phyloP scores from a whole-genome alignment of 768 basidiomycete genomes.

The Boletellus ananiceps region DNA sequence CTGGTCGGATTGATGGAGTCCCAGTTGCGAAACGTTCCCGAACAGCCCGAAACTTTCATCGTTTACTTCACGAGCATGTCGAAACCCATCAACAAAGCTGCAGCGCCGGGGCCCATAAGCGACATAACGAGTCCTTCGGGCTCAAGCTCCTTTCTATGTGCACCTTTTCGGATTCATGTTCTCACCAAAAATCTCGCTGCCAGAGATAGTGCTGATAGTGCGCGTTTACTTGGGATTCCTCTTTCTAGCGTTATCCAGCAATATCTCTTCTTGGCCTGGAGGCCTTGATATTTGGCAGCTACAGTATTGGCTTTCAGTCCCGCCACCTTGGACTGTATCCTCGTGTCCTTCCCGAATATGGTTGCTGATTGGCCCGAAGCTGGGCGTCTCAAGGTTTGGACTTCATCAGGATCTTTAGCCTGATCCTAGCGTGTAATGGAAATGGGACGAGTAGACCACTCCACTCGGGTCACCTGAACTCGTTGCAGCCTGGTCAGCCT shows the following conservation, averaged over 20 bases:
- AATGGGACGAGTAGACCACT: background rate
- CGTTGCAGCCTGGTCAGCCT: too few relatives aligned
- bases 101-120: background rate
- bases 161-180: background rate
- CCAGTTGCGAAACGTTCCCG: too few relatives aligned
- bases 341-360: slow-evolving; percentile 9
- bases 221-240: slow-evolving; percentile 1
- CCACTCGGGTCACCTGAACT: slow-evolving; percentile 12
- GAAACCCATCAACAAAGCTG: too few relatives aligned
- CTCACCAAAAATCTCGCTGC: too few relatives aligned
- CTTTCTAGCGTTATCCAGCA: slow-evolving; percentile 1
- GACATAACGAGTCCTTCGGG: slow-evolving; percentile 9
- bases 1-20: too few relatives aligned
- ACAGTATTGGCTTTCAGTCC: too few relatives aligned
- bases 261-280: background rate
- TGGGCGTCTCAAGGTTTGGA: slow-evolving; percentile 11
- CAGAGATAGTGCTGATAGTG: background rate
- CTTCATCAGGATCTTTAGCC: slow-evolving; percentile 11
- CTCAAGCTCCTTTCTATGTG: background rate
- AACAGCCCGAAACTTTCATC: too few relatives aligned
- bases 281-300: slow-evolving; percentile 9
- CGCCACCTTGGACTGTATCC: background rate
- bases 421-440: too few relatives aligned
- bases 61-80: too few relatives aligned
- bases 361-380: slow-evolving; percentile 10